A percentile compares a stretch with the other conserved stretches of the same genome.
Conservation (phyloP, 192 early-diverging fungal genomes). For the Lunasporangiospora selenospora region DNA sequence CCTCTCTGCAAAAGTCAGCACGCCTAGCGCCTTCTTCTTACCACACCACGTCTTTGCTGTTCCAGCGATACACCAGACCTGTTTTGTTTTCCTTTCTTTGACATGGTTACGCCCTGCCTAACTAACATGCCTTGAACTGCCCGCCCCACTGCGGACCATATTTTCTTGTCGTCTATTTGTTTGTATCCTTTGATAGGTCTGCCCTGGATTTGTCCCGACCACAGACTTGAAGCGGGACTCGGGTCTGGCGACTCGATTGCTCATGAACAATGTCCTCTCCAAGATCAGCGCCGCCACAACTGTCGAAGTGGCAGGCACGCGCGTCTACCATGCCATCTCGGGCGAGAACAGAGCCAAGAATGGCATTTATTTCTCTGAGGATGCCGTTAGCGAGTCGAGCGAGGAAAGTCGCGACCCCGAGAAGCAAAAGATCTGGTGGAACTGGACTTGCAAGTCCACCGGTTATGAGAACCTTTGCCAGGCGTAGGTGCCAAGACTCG, state of each 20-base stretch:
- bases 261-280: constrained; percentile 41
- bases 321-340: constrained; percentile 23
- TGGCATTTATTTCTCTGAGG: constrained; percentile 14
- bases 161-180: background rate
- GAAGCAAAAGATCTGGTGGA: constrained; percentile 52
- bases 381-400: constrained; percentile 14
- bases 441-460: constrained; percentile 26
- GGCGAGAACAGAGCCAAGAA: constrained; percentile 17
- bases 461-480: constrained; percentile 19
- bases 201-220: constrained; percentile 45
- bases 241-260: constrained; percentile 19
- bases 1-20: too few species aligned
- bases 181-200: constrained; percentile 11
- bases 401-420: constrained; percentile 45
- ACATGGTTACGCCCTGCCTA: too few species aligned
- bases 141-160: background rate
- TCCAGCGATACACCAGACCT: too few species aligned
- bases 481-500: too few species aligned
- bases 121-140: too few species aligned
- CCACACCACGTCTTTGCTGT: too few species aligned
- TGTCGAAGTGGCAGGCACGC: constrained; percentile 23
- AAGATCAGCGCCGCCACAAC: constrained; percentile 32
- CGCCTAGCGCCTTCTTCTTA: too few species aligned
- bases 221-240: constrained; percentile 41
- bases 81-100: too few species aligned